Conservation (phyloP, 2,329 filamentous ascomycete genomes). For the Microdochium nivale region DNA sequence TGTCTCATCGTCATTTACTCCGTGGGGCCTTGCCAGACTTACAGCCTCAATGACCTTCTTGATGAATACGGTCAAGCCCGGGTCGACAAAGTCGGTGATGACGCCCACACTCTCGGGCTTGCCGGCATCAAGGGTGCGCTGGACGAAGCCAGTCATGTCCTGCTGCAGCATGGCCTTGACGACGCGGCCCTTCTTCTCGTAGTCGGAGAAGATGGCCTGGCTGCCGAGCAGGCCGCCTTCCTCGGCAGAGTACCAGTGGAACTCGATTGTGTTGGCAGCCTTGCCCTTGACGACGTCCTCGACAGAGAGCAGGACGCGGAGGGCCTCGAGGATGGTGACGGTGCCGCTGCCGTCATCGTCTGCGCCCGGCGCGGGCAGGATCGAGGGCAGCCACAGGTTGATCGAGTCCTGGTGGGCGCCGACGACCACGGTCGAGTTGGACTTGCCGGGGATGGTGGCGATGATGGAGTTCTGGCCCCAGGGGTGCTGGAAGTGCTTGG, state of each 20-base stretch:
- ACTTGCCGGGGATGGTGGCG: conserved; percentile 80
- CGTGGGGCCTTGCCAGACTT: conserved; percentile 10
- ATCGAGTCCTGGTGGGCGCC: conserved; percentile 94
- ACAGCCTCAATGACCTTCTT: conserved; percentile 72
- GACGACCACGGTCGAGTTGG: conserved; percentile 76
- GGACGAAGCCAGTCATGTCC: conserved; percentile 90
- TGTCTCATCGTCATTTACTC: background rate
- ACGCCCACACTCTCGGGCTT: conserved; percentile 81
- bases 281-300: conserved; percentile 61
- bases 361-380: conserved; percentile 82
- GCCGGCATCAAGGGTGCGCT: conserved; percentile 74
- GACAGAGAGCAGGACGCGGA: conserved; percentile 72
- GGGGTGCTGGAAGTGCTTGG: conserved; percentile 66
- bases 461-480: conserved; percentile 93
- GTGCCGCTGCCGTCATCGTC: conserved; percentile 92
- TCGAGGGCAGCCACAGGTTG: conserved; percentile 79
- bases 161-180: conserved; percentile 97
- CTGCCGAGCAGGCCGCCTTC: conserved; percentile 62
- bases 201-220: conserved; percentile 79
- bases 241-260: conserved; percentile 82
- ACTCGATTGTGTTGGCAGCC: conserved; percentile 81
- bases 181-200: conserved; percentile 63
- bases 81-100: conserved; percentile 85
- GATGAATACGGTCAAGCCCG: conserved; percentile 77
- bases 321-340: conserved; percentile 87